Percentiles rank a stretch among this genome's conserved stretches.
These are phyloP conservation scores for Phaeosphaeriaceae sp. DNA, from an alignment of 2,329 filamentous ascomycete species.

Conservation along the genomic window DNA sequence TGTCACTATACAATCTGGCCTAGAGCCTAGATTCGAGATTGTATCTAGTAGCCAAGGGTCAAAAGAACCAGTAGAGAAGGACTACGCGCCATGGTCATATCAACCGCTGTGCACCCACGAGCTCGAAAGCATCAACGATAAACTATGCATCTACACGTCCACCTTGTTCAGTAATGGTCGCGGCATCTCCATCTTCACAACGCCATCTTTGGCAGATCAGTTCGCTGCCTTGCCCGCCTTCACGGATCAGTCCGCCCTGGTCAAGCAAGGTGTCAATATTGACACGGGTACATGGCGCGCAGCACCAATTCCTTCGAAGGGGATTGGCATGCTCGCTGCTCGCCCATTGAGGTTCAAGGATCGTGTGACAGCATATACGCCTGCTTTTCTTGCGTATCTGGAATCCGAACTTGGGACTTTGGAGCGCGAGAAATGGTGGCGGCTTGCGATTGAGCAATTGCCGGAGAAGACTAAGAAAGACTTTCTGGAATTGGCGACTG, in stretches of 20 bases:
- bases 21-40: slow-evolving; percentile 13
- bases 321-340: slow-evolving; percentile 40
- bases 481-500: slow-evolving; percentile 31
- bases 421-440: slow-evolving; percentile 39
- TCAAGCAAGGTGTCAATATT: slow-evolving; percentile 25
- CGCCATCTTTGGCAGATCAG: slow-evolving; percentile 30
- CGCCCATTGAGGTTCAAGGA: slow-evolving; percentile 28
- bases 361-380: slow-evolving; percentile 39
- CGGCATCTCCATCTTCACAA: slow-evolving; percentile 46
- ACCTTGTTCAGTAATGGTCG: slow-evolving; percentile 33
- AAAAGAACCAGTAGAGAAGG: neutral
- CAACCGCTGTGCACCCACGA: slow-evolving; percentile 33
- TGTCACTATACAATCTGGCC: slow-evolving; percentile 18
- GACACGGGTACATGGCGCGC: slow-evolving; percentile 25
- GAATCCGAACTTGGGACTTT: slow-evolving; percentile 35
- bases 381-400: slow-evolving; percentile 38
- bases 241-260: slow-evolving; percentile 14
- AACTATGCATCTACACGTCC: slow-evolving; percentile 42
- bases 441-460: slow-evolving; percentile 32
- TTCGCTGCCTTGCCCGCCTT: slow-evolving; percentile 35
- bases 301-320: slow-evolving; percentile 34
- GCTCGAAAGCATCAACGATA: slow-evolving; percentile 26
- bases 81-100: slow-evolving; percentile 32
- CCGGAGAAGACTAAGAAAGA: slow-evolving; percentile 18
- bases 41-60: neutral